phyloP scores from a whole-genome alignment of 495 filamentous ascomycete genomes.

The Sordaria brevicollis region DNA sequence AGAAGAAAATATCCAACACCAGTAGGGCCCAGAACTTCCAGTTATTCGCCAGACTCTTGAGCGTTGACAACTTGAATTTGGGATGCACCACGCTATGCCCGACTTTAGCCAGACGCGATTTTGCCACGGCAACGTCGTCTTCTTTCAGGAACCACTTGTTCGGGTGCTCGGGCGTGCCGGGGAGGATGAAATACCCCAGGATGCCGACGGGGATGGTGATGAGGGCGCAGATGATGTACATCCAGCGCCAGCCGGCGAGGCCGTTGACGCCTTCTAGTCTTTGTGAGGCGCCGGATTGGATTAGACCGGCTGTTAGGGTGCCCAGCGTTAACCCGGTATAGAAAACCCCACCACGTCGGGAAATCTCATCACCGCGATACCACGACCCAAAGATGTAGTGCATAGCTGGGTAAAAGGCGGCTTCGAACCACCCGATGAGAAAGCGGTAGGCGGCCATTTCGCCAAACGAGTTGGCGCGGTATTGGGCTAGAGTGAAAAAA shows the following conservation, averaged over 20 bases:
- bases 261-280: conserved; percentile 37
- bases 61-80: conserved; percentile 16
- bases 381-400: conserved; percentile 19
- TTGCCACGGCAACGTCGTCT: conserved; percentile 28
- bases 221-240: conserved; percentile 42
- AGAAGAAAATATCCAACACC: conserved; percentile 38
- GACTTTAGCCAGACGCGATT: conserved; percentile 23
- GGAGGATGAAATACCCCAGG: conserved; percentile 31
- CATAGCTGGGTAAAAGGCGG: conserved; percentile 16
- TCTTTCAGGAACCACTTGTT: conserved; percentile 30
- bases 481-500: conserved; percentile 37
- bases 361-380: conserved; percentile 22
- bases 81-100: conserved; percentile 19
- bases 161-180: conserved; percentile 34
- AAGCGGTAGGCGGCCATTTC: conserved; percentile 20
- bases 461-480: conserved; percentile 19
- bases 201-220: conserved; percentile 41
- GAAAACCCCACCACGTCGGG: conserved; percentile 38
- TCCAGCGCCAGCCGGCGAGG: conserved; percentile 41
- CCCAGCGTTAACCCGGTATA: conserved; percentile 40
- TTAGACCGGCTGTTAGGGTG: conserved; percentile 38
- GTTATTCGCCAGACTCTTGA: conserved; percentile 21
- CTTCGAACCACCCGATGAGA: conserved; percentile 19
- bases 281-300: conserved; percentile 36
- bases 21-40: conserved; percentile 30